Conservation (phyloP, 2,329 filamentous ascomycete genomes). For the Fusarium domesticum region DNA sequence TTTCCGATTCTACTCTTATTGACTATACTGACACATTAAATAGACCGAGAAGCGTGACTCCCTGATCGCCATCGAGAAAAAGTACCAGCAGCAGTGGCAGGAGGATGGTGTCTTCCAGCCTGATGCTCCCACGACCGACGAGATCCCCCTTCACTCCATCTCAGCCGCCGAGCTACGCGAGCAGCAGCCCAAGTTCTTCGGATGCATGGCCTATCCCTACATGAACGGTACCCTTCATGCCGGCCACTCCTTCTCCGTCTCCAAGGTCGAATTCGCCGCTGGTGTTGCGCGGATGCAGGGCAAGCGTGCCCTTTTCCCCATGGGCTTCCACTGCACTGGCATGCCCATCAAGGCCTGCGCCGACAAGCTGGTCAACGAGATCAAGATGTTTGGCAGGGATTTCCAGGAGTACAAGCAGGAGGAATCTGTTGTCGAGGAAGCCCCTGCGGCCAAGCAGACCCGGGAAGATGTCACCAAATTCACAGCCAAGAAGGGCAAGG, state of each 20-base stretch:
- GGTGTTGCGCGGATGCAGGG: constrained; percentile 89
- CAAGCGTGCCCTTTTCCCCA: constrained; percentile 80
- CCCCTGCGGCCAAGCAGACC: constrained; percentile 59
- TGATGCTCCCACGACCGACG: constrained; percentile 74
- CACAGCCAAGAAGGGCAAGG: constrained; percentile 88
- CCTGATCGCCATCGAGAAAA: constrained; percentile 80
- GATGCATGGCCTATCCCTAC: constrained; percentile 55
- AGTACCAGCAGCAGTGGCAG: constrained; percentile 72
- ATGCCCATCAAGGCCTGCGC: constrained; percentile 98
- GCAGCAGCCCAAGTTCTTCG: constrained; percentile 88
- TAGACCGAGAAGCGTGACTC: constrained; percentile 85
- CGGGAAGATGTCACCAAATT: constrained; percentile 91
- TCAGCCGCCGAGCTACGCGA: constrained; percentile 71
- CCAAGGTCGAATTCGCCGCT: constrained; percentile 88
- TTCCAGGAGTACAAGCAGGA: constrained; percentile 76
- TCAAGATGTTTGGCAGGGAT: constrained; percentile 81
- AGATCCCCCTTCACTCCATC: constrained; percentile 73
- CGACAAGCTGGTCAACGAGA: constrained; percentile 89
- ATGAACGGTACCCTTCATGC: constrained; percentile 89
- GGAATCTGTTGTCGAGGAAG: constrained; percentile 49
- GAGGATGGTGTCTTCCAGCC: constrained; percentile 68
- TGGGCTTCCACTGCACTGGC: constrained; percentile 89
- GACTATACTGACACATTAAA: constrained; percentile 17
- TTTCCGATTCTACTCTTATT: constrained; percentile 4
- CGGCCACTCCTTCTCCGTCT: constrained; percentile 87